Evolutionary conservation across 2,329 filamentous ascomycete species (phyloP), one percentile per base, ranked within the genome.

Genomic region (Samsoniella hepiali): DNA sequence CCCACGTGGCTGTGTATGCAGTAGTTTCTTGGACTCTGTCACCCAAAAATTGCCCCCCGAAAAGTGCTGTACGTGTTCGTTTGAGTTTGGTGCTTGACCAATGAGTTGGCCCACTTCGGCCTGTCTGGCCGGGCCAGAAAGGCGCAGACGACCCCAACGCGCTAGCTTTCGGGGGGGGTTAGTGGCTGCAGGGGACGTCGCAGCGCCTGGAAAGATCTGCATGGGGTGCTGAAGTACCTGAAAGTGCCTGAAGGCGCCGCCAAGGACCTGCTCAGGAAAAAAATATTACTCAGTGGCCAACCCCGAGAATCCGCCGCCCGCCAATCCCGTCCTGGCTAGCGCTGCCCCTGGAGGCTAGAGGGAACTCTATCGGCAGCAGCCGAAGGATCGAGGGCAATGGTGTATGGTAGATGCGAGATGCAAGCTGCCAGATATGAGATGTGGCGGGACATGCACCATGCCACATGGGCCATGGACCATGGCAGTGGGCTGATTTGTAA

Each of bases 21-120:
- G 60, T 51, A 57, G 42, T 36, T 53, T 55, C 45, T 17, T 38
- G 11, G 51, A 38, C 57, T 50, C 53, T 45, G 36, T 38, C 49
- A 17, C 36, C 31, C 51, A 49, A 55, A 55, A 55, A 8, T 47
- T 62, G 50, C 44, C 47, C 36, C 55, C 47, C 47, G 47, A 44
- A 65, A 65, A 70, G 68, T 68, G 64, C 65, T 70, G 65, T 68
- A 71, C 69, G 69, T 71, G 69, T 71, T 69, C 69, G 68, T 65
- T 69, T 65, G 62, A 59, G 60, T 7, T 34, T 63, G 60, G 51
- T 32, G 44, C 36, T 57, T 27, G 40, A 22, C 54, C 54, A 57
- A 45, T 57, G 54, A 44, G 27, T 34, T n/a, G 40, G 50, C 40
- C 59, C 51, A 62, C 59, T 27, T 15, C 2, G 13, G 38, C n/a